Evolutionary conservation across 108 stramenopile species (phyloP).

Genomic region (Seminavis robusta): DNA sequence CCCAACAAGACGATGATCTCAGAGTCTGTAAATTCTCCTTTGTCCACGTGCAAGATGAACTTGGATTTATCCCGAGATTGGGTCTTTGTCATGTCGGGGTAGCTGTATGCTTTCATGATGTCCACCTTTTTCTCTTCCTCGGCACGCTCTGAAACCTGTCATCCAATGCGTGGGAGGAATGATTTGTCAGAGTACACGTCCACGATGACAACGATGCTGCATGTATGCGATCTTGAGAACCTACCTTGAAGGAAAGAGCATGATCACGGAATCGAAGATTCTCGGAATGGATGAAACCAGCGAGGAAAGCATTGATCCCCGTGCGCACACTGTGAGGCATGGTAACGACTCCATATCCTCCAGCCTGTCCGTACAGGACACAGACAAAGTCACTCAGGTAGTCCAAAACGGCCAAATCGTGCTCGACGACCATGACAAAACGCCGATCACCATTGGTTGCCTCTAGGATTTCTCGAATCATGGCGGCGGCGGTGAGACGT

Average conservation of each 20-base stretch:
- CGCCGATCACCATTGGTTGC: slow-evolving; percentile 68
- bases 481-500: slow-evolving; percentile 92
- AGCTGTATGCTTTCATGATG: slow-evolving; percentile 78
- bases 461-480: slow-evolving; percentile 91
- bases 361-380: slow-evolving; percentile 94
- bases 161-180: background rate
- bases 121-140: slow-evolving; percentile 63
- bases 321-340: slow-evolving; percentile 98
- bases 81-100: slow-evolving; percentile 97
- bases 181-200: background rate
- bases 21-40: slow-evolving; percentile 93
- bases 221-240: slow-evolving; percentile 5
- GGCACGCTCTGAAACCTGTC: slow-evolving; percentile 74
- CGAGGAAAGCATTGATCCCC: slow-evolving; percentile 99
- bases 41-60: slow-evolving; percentile 94
- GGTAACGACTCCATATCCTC: slow-evolving; percentile 99
- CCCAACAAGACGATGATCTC: slow-evolving; percentile 98
- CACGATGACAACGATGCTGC: background rate
- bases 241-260: slow-evolving; percentile 95
- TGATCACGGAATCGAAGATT: slow-evolving; percentile 98
- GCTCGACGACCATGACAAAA: slow-evolving; percentile 97
- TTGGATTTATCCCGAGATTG: slow-evolving; percentile 73
- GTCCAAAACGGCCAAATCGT: slow-evolving; percentile 99
- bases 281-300: slow-evolving; percentile 98
- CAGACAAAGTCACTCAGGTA: slow-evolving; percentile 98